Conservation (phyloP, 257 asterid genomes). For the Solanum chaucha region DNA sequence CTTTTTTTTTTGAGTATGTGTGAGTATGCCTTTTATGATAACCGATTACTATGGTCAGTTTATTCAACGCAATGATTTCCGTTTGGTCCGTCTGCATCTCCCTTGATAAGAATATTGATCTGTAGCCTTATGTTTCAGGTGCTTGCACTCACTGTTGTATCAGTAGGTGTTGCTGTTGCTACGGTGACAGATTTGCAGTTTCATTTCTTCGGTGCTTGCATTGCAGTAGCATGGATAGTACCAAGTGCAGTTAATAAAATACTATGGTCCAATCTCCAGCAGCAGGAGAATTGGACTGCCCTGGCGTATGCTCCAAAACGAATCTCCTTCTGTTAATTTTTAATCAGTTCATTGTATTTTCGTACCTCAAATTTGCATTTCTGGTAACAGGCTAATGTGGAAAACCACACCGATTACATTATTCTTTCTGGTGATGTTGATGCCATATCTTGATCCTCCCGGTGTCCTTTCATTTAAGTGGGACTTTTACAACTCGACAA, state of each 20-base stretch:
- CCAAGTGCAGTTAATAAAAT: slow-evolving; percentile 94
- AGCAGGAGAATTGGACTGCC: slow-evolving; percentile 93
- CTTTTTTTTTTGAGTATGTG: neutral
- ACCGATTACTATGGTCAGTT: neutral
- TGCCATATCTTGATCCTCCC: slow-evolving; percentile 98
- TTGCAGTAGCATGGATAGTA: slow-evolving; percentile 88
- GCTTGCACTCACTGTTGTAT: slow-evolving; percentile 72
- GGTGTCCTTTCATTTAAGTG: slow-evolving; percentile 73
- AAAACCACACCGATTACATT: slow-evolving; percentile 89
- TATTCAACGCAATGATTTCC: neutral
- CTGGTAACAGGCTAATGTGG: slow-evolving; percentile 84
- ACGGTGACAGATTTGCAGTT: slow-evolving; percentile 94
- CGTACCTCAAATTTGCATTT: neutral
- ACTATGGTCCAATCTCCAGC: slow-evolving; percentile 93
- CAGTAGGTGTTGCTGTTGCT: slow-evolving; percentile 84
- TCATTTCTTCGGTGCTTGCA: slow-evolving; percentile 89
- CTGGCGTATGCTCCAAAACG: slow-evolving; percentile 50
- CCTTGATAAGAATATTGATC: neutral
- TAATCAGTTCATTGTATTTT: neutral
- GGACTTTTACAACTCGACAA: slow-evolving; percentile 45
- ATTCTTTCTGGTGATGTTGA: slow-evolving; percentile 78
- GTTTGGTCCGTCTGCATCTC: neutral
- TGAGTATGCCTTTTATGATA: neutral
- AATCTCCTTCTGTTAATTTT: slow-evolving; percentile 1
- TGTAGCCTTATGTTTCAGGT: slow-evolving; percentile 43